Base-by-base conservation (phyloP, 345 rosid species). In the Xanthoceras sorbifolium region DNA sequence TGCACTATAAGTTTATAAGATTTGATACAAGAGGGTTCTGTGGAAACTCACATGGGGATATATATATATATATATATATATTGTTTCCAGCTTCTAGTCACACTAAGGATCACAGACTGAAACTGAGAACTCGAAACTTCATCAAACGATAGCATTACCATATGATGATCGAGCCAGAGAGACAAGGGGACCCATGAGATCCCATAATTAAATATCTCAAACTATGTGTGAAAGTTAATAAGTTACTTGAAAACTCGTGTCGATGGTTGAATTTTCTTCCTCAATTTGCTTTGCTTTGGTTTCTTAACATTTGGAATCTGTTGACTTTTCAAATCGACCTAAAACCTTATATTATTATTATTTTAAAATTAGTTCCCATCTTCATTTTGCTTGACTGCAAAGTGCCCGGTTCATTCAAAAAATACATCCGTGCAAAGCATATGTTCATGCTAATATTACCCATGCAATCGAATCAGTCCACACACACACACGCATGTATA, bases 301-400 rank as follows among this genome's bases (percentile, higher is more conserved):
- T 46, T 46, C 52, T 2, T 48, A 36, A 6, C 40, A 5, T 36
- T 5, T 44, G 44, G 74, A 54, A 34, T 72, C 25, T 60, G 1
- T 60, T 72, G 76, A 72, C 67, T 60, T 65, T 60, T 40, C 67
- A 40, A 26, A 72, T 55, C 75, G 36, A 17, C 67, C 55, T 6
- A 36, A 36, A 71, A 0, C 4, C 36, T 54, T 54, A n/a, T n/a
- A 52, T 31, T 6, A 62, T 62, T 62, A 28, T 12, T 60, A 36
- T 36, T 36, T 36, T 5, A 36, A 36, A 36, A 9, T 14, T 44
- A 44, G 50, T 44, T 44, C 5, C 50, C 50, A 44, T 44, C 4
- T 44, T 44, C 50, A 44, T 14, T 44, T 44, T 44, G 50, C 50
- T 44, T 44, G 17, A 9, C 9, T 36, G 9, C 8, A 36, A 5